Evolutionary conservation across 2,329 filamentous ascomycete species (phyloP).

Genomic region (Verticillium klebahnii): DNA sequence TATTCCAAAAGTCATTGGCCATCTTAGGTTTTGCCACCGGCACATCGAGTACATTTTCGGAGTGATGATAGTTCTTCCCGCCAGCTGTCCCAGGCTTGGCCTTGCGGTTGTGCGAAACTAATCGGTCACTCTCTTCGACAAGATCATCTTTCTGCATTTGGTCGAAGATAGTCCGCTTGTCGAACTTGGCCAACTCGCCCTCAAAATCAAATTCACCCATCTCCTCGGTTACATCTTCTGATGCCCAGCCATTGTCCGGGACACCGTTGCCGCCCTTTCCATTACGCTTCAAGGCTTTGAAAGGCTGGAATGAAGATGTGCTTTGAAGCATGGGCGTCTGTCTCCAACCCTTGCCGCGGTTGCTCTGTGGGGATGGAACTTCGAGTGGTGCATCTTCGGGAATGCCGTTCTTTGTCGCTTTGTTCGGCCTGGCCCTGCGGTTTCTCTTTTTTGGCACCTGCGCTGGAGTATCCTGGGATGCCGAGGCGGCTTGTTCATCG

Average conservation of each 20-base stretch:
- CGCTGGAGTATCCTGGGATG: slow-evolving; percentile 10
- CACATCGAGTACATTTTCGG: slow-evolving; percentile 82
- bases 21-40: slow-evolving; percentile 34
- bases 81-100: slow-evolving; percentile 66
- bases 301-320: slow-evolving; percentile 59
- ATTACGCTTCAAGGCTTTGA: slow-evolving; percentile 55
- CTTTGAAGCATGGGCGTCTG: slow-evolving; percentile 58
- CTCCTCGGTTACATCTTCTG: slow-evolving; percentile 92
- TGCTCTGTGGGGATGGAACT: slow-evolving; percentile 7
- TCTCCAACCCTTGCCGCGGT: slow-evolving; percentile 51
- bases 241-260: slow-evolving; percentile 81
- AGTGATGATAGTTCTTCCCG: slow-evolving; percentile 87
- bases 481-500: not conserved
- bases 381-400: slow-evolving; percentile 12
- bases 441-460: slow-evolving; percentile 21
- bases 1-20: slow-evolving; percentile 63
- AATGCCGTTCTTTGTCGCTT: slow-evolving; percentile 19
- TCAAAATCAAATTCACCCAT: slow-evolving; percentile 94
- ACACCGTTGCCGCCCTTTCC: slow-evolving; percentile 32
- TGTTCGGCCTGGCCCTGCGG: slow-evolving; percentile 22
- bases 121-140: slow-evolving; percentile 82
- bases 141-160: slow-evolving; percentile 86
- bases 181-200: slow-evolving; percentile 85
- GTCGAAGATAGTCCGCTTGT: slow-evolving; percentile 87
- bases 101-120: slow-evolving; percentile 81